Base-by-base conservation (phyloP, 305 asterid species). In the Andrographis paniculata region DNA sequence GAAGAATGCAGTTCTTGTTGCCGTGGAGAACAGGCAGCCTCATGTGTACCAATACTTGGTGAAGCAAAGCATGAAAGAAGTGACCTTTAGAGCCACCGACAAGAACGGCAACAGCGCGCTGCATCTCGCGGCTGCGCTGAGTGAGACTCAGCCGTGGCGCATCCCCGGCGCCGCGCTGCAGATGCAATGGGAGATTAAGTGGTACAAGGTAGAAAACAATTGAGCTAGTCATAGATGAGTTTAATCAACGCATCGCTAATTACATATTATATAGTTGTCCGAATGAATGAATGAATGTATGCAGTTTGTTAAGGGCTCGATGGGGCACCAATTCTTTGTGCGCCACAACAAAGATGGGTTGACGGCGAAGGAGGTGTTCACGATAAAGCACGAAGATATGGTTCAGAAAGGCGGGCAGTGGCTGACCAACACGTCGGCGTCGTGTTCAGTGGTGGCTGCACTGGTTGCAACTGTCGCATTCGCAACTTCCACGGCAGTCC, bases 381-480 rank as follows among this genome's bases (percentile, higher is more conserved):
- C 17, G 31, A 4, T 18, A 4, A 16, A 15, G 14, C 69, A 64
- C 49, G 2, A 9, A 1, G 13, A 14, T 0, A 52, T 58, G 20
- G 44, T 33, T 3, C n/a, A 35, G 20, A 45, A 58, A 33, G 70
- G 57, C 22, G 49, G 57, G n/a, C 6, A 40, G 44, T 64, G 70
- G 70, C 60, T 64, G 19, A 52, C 41, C 15, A 37, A 3, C 48
- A 64, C 64, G 28, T 64, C 69, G 0, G 15, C 52, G 20, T 67
- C 73, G 6, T 67, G 68, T 54, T 67, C 68, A 11, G 52, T 67
- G 38, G 60, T 57, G 44, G 69, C 69, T 12, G 64, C 64, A 0
- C 69, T 64, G 22, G 52, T 64, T 0, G 64, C 69, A 20, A 64
- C 69, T 0, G 69, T 64, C 30, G 69, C 69, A 0, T 64, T 64